These are phyloP conservation scores for Glomus cerebriforme DNA, from an alignment of 192 early-diverging fungal species.

Conservation along the genomic window DNA sequence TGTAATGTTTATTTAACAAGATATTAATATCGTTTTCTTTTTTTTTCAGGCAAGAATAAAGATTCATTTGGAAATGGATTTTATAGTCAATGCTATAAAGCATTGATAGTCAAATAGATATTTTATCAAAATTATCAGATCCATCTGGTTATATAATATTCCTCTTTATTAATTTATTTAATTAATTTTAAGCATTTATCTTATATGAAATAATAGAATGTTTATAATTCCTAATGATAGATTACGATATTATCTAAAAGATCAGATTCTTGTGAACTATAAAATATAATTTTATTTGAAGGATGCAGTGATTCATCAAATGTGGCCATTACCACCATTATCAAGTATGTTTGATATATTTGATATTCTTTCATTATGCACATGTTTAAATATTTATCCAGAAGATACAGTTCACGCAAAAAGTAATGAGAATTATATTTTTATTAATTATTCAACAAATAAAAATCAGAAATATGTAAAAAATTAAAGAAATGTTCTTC, in stretches of 20 bases:
- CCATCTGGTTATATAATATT: conserved; percentile 45
- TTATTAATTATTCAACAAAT: too few species aligned
- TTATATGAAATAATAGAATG: conserved; percentile 69
- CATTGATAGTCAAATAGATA: conserved; percentile 67
- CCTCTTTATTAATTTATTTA: not conserved
- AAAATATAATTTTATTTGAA: conserved; percentile 17
- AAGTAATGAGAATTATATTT: too few species aligned
- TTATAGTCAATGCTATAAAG: too few species aligned
- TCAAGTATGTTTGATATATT: too few species aligned
- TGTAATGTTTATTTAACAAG: too few species aligned
- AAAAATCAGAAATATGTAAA: too few species aligned
- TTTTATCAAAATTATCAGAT: conserved; percentile 55
- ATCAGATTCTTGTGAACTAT: not conserved
- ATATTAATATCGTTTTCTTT: too few species aligned
- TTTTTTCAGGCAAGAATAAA: conserved; percentile 54
- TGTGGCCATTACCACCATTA: not conserved
- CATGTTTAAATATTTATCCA: conserved; percentile 43
- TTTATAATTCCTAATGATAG: conserved; percentile 75
- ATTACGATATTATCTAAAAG: conserved; percentile 66
- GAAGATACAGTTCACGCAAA: too few species aligned
- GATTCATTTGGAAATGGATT: conserved; percentile 74
- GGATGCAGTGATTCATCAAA: conserved; percentile 37
- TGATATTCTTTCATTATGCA: conserved; percentile 21
- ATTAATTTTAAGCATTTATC: not conserved
- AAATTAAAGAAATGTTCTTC: too few species aligned